Evolutionary conservation across 345 rosid species (phyloP), one percentile per base, ranked within the genome.

Genomic region (Garcia nutans): DNA sequence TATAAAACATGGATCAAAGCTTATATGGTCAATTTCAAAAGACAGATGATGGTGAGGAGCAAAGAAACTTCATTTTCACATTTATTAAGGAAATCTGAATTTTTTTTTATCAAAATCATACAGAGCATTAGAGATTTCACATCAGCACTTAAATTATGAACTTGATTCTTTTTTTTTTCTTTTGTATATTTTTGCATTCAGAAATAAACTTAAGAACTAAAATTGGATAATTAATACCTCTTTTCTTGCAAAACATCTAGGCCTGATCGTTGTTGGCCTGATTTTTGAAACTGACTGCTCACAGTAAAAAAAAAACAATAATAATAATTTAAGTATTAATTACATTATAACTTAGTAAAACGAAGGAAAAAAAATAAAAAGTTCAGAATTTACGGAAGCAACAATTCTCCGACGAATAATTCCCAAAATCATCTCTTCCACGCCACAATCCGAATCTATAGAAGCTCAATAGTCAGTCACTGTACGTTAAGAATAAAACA

Each of bases 351-450:
- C 0, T 15, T 10, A 10, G 15, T 10, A 11, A 12, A 19, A 26
- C 15, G 9, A 9, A 56, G 73, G 0, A 42, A 10, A 37, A 56
- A 42, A 23, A 2, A 8, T 19, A 13, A 9, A 22, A 22, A 17
- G 5, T 41, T 66, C 13, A 33, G n/a, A 42, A 59, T 0, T 6
- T 80, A 80, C 76, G 64, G 65, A 65, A 71, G 79, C 74, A 71
- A 71, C 63, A 37, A 37, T 0, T 75, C 50, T 63, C 17, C 82
- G 79, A 33, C 79, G 79, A 71, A 75, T 3, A 75, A 71, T 59
- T 28, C 79, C 76, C 76, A 64, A 75, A 71, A 80, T 75, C 82
- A 80, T 80, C 37, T 61, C 74, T 75, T 24, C 65, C 45, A 64
- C 55, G 16, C 26, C 61, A 24, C 55, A 2, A 11, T 22, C 65